Percentiles rank a stretch among this genome's conserved stretches.
Conservation (phyloP, 2,329 filamentous ascomycete genomes). For the Zalaria obscura region DNA sequence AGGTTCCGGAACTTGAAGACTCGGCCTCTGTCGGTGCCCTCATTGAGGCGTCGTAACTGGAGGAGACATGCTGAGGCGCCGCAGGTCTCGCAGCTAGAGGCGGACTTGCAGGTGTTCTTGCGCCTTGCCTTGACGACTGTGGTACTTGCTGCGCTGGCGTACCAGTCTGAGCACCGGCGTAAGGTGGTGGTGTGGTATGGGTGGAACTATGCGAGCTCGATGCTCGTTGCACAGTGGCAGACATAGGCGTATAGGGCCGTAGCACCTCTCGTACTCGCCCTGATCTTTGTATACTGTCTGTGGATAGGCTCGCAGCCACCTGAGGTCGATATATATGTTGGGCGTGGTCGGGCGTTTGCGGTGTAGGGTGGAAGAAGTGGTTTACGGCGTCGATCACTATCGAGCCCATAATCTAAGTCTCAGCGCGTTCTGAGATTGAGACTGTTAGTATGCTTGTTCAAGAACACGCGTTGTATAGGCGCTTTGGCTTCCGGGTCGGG, state of each 20-base stretch:
- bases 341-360: constrained; percentile 2
- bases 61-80: not conserved
- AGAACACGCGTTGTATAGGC: not conserved
- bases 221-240: constrained; percentile 4
- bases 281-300: constrained; percentile 2
- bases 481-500: not conserved
- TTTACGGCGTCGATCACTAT: constrained; percentile 57
- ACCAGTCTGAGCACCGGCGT: no score
- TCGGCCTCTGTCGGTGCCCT: constrained; percentile 13
- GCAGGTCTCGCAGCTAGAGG: not conserved
- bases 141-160: not conserved
- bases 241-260: constrained; percentile 5
- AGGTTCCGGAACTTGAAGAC: constrained; percentile 27
- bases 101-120: constrained; percentile 1
- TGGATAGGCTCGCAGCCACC: constrained; percentile 1
- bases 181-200: not conserved
- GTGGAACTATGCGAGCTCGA: constrained; percentile 3
- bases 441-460: not conserved
- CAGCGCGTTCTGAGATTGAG: not conserved
- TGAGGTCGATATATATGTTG: constrained; percentile 1
- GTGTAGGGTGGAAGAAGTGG: constrained; percentile 35
- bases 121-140: not conserved
- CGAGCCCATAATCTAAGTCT: constrained; percentile 40
- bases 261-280: constrained; percentile 2
- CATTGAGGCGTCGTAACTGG: not conserved